A percentile compares a stretch with the other conserved stretches of the same genome.
Evolutionary conservation across 2,329 filamentous ascomycete species (phyloP).

Genomic region (Colletotrichum sp.): DNA sequence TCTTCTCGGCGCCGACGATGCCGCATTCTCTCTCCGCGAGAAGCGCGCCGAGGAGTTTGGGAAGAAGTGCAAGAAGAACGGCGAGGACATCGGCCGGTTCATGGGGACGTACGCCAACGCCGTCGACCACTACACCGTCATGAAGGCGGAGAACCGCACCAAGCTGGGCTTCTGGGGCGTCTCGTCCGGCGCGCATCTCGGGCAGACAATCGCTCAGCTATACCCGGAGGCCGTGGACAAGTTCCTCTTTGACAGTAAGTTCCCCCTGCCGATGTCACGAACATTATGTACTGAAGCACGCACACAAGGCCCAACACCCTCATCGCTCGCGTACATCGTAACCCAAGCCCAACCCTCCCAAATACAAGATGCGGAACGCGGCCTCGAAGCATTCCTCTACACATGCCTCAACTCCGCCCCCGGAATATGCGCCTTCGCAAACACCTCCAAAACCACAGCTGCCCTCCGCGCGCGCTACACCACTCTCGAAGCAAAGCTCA

Average conservation of each 20-base stretch:
- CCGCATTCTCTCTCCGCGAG: neutral
- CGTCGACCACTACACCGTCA: constrained; percentile 3
- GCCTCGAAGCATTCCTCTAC: constrained; percentile 1
- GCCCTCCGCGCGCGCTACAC: neutral
- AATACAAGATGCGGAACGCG: neutral
- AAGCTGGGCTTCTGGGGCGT: constrained; percentile 1
- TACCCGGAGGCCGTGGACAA: neutral
- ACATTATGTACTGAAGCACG: neutral
- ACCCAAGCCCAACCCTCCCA: neutral
- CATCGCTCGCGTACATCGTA: neutral
- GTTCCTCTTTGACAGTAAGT: constrained; percentile 3
- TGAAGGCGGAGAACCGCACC: constrained; percentile 7
- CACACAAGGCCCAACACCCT: neutral
- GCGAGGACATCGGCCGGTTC: neutral
- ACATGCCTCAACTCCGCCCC: neutral
- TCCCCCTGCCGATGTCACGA: rapidly evolving
- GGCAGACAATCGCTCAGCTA: neutral
- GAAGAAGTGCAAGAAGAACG: neutral
- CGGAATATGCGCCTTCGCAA: neutral
- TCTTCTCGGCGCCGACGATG: neutral
- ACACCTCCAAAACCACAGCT: neutral
- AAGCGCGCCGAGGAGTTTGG: neutral
- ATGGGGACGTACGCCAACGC: constrained; percentile 6
- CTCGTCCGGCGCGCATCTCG: neutral
- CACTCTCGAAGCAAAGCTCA: neutral